Evolutionary conservation across 2,329 filamentous ascomycete species (phyloP).

Genomic region (Aspergillus japonicus): DNA sequence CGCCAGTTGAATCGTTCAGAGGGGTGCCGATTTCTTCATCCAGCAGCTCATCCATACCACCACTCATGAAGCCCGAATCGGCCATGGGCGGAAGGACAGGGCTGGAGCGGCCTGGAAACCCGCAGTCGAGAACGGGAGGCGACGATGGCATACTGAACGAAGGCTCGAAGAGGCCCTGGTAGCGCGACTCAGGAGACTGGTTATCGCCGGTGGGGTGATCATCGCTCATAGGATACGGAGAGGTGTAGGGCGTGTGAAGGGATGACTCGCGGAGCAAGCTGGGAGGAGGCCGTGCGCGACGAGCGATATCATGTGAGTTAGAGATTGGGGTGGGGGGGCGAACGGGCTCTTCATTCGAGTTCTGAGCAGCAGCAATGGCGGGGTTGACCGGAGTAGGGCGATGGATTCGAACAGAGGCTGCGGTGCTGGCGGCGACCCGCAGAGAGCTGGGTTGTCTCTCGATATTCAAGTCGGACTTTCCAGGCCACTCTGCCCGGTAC

Average conservation of each 20-base stretch:
- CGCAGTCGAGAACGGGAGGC: constrained; percentile 71
- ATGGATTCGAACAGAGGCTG: constrained; percentile 81
- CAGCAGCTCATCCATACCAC: constrained; percentile 67
- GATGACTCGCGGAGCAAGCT: constrained; percentile 65
- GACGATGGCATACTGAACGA: constrained; percentile 85
- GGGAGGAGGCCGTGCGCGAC: constrained; percentile 36
- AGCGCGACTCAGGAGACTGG: constrained; percentile 51
- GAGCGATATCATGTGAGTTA: constrained; percentile 28
- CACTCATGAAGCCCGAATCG: constrained; percentile 84
- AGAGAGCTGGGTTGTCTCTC: constrained; percentile 74
- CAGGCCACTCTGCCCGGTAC: constrained; percentile 69
- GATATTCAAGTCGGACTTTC: constrained; percentile 64
- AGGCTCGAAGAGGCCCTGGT: constrained; percentile 59
- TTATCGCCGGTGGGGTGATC: constrained; percentile 45
- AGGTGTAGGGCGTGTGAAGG: constrained; percentile 45
- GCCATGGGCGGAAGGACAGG: constrained; percentile 67
- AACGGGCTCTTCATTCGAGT: constrained; percentile 44
- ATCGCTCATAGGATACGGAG: constrained; percentile 42
- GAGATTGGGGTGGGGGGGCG: constrained; percentile 49
- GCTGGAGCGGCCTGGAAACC: constrained; percentile 71
- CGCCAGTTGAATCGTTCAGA: constrained; percentile 26
- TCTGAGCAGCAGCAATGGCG: constrained; percentile 29
- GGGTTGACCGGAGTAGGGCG: constrained; percentile 62
- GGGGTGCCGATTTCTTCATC: constrained; percentile 54
- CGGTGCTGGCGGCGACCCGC: constrained; percentile 85